Evolutionary conservation across 2,329 filamentous ascomycete species (phyloP), one percentile per base, ranked within the genome.

Genomic region (Phoma sp.): DNA sequence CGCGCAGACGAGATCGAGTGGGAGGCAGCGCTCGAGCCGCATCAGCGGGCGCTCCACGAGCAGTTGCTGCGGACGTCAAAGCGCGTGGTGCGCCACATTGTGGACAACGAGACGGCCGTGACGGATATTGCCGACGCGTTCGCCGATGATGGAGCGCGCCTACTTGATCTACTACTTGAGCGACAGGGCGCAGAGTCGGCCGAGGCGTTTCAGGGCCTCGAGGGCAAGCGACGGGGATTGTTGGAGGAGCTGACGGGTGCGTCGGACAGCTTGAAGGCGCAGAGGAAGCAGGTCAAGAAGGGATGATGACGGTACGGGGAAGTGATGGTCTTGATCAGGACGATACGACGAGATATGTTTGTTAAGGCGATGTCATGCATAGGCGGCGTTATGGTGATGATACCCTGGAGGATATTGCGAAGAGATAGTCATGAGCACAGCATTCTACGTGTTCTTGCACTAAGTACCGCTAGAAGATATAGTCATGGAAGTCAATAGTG

Each of bases 21-120:
- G 77, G 73, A 76, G 39, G 62, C 65, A 3, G 68, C 64, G 13
- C 67, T 80, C 0, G 58, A 72, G 33, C 70, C 76, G 12, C 72
- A 79, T 35, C 78, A 80, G 45, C 69, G 69, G 27, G 65, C 67
- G 33, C 55, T 80, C 6, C 69, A 74, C 35, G 73, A 77, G 15
- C 65, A 73, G 32, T 63, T 80, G 22, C 65, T 76, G 21, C 69
- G 70, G n/a, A 70, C 77, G 3, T 75, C 76, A 3, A 67, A 82
- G 70, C 71, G 71, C 17, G 73, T 84, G 9, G 62, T 79, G 8
- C 74, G 67, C 1, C 76, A 82, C 51, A 73, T 85, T 17, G 71
- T 81, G 8, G 74, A 78, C n/a, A 75, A 78, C 39, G 81, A 82
- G 60, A 73, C 72, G 4, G 77, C 76, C 1, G 72, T 82, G 24